Base-by-base conservation (phyloP, 805 yeast genomes). In the Brettanomyces anomalus region DNA sequence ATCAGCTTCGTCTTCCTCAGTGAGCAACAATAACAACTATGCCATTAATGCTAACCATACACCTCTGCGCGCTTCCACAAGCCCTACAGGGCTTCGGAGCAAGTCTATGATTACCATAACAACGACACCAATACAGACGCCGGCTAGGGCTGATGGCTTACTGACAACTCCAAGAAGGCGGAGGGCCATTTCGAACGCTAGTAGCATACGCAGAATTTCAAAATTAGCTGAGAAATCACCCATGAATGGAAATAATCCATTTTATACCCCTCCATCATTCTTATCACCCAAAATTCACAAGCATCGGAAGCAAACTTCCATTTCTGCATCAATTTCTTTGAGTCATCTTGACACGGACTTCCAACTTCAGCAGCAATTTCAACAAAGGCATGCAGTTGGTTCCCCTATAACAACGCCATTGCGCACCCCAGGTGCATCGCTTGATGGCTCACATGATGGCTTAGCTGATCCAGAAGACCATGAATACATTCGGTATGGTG, bases 241-340 rank as follows among this genome's bases (percentile, higher is more conserved):
- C 11, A 51, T 56, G 15, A 49, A 51, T 38, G 67, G 68, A 5
- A 72, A 71, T 49, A 39, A 39, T 21, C 77, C 77, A 8, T 72
- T 72, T 52, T 71, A 71, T 52, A 70, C 71, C 2, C 75, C 74
- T 3, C 64, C 68, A 1, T 49, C 68, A 5, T 68, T 69, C 39
- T 42, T 69, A 37, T 66, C 75, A 14, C 76, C 77, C 7, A 63
- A 61, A 44, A 55, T 61, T 37, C 43, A 52, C 39, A 50, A 48
- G 39, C 33, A 46, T 16, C 64, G 47, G 54, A 55, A 51, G 45
- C 60, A 61, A 36, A 60, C 57, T 31, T 57, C 62, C 13, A 60
- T 61, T 37, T 42, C 63, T n/a, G 53, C 55, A 15, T 53, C 62
- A 5, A 51, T 58, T 14, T 52, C 60, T 8, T 44, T 61, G 37